These are phyloP conservation scores for Sclerotinia sclerotiorum DNA, from an alignment of 2,329 filamentous ascomycete genomes.

Conservation along the genomic window DNA sequence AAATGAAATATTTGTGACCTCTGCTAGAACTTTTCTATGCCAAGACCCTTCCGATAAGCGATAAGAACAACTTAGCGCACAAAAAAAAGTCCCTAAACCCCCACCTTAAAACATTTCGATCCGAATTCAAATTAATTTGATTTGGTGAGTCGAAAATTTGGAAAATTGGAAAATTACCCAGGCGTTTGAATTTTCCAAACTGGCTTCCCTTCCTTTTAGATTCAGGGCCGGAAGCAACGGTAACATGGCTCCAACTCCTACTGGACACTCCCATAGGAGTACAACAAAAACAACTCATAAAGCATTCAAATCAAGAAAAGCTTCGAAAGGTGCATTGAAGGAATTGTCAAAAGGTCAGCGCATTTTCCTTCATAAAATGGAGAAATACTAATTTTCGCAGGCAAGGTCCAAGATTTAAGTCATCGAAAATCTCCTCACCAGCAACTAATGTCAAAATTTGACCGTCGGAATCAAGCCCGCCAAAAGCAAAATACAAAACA, in stretches of 20 bases:
- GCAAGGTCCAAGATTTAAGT: constrained; percentile 74
- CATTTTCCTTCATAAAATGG: constrained; percentile 13
- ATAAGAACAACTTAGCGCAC: constrained; percentile 28
- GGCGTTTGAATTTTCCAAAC: constrained; percentile 43
- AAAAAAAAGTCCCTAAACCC: constrained; percentile 19
- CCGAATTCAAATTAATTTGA: constrained; percentile 16
- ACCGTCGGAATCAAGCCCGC: constrained; percentile 90
- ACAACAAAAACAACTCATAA: constrained; percentile 90
- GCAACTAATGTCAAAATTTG: constrained; percentile 95
- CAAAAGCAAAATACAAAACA: constrained; percentile 84
- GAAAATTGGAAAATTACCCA: constrained; percentile 7
- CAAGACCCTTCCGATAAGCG: constrained; percentile 21
- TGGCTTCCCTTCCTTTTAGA: constrained; percentile 76
- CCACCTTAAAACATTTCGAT: constrained; percentile 15
- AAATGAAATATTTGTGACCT: constrained; percentile 15
- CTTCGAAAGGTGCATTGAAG: constrained; percentile 83
- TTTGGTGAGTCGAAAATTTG: background rate
- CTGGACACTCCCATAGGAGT: constrained; percentile 81
- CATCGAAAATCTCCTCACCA: constrained; percentile 87
- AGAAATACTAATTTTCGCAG: constrained; percentile 46
- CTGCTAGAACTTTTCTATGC: constrained; percentile 18
- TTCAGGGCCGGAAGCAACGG: constrained; percentile 73
- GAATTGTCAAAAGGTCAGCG: constrained; percentile 77
- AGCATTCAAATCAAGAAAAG: constrained; percentile 87
- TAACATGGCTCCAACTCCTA: constrained; percentile 71